A percentile compares a stretch with the other conserved stretches of the same genome.
phyloP scores from a whole-genome alignment of 192 early-diverging fungal species.

The Backusella luteola region DNA sequence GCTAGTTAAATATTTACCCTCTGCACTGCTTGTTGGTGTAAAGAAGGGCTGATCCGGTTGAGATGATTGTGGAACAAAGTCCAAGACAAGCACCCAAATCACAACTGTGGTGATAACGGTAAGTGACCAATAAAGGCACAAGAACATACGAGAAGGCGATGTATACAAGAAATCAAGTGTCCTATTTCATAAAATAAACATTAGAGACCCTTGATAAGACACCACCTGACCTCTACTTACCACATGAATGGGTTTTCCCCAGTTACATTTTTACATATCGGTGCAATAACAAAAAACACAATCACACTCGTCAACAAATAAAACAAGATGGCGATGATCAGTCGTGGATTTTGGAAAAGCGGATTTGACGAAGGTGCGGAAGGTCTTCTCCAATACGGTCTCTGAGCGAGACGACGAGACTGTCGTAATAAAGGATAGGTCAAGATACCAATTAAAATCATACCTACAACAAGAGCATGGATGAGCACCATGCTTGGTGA shows the following conservation, averaged over 20 bases:
- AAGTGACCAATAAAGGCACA: slow-evolving; percentile 48
- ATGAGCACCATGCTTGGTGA: slow-evolving; percentile 48
- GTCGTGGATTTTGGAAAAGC: slow-evolving; percentile 29
- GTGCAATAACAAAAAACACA: slow-evolving; percentile 53
- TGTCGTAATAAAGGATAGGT: slow-evolving; percentile 52
- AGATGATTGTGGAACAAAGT: not conserved
- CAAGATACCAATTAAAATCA: slow-evolving; percentile 63
- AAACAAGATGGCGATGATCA: slow-evolving; percentile 40
- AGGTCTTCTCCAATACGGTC: slow-evolving; percentile 38
- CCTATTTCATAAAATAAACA: not conserved
- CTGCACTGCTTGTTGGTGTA: not conserved
- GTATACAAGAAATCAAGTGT: slow-evolving; percentile 34
- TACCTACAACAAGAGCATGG: slow-evolving; percentile 65
- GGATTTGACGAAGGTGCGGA: slow-evolving; percentile 18
- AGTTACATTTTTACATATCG: slow-evolving; percentile 47
- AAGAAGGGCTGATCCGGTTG: slow-evolving; percentile 3
- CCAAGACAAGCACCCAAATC: slow-evolving; percentile 37
- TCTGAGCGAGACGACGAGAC: slow-evolving; percentile 47
- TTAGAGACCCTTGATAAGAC: not conserved
- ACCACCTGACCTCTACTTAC: slow-evolving; percentile 37
- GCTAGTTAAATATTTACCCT: slow-evolving; percentile 27
- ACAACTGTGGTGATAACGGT: slow-evolving; percentile 42
- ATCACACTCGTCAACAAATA: slow-evolving; percentile 41
- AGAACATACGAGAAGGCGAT: slow-evolving; percentile 33
- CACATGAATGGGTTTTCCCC: slow-evolving; percentile 69